Base-by-base conservation (phyloP, 306 rosid genomes). In the Begonia peltatifolia region DNA sequence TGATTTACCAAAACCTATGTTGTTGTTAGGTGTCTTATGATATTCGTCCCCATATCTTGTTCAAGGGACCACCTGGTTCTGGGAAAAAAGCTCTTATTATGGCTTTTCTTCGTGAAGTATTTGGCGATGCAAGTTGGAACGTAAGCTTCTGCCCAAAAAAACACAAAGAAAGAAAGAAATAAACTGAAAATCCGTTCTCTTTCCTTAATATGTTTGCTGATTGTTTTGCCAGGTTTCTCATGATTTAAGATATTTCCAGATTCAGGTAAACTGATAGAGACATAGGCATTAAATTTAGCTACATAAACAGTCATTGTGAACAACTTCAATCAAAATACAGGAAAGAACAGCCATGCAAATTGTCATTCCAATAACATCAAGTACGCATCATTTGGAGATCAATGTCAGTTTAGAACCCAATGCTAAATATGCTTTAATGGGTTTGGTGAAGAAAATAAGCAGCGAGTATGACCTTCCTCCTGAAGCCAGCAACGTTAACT, bases 351-450 rank as follows among this genome's bases (percentile, higher is more conserved):
- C 78, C 25, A 52, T 23, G 64, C 79, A 85, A 78, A 81, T 76
- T 16, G 64, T 61, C 41, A 81, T 89, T 68, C 94, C 94, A 61
- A 17, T 89, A 53, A 64, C 84, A 18, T 82, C 76, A 52, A 84
- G 95, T 62, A 11, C 79, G 62, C 75, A 84, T 71, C 97, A 89
- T 71, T 68, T 78, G 74, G 95, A 89, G 68, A 72, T 84, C 50
- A 72, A 89, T 66, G 80, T 80, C 48, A 65, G 70, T 23, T 43
- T 65, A 60, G 95, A 89, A 64, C 66, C 74, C 53, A 76, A 80
- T 74, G 87, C 87, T 47, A 89, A 70, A 53, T 72, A 74, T 72
- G 97, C 95, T 62, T 54, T 84, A 36, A 71, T 89, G 79, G 97
- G 95, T 38, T 59, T 82, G 43, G 84, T 83, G 52, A 82, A 63